Conservation (phyloP, 2,329 filamentous ascomycete species). For the Chrysoporthe puriensis region DNA sequence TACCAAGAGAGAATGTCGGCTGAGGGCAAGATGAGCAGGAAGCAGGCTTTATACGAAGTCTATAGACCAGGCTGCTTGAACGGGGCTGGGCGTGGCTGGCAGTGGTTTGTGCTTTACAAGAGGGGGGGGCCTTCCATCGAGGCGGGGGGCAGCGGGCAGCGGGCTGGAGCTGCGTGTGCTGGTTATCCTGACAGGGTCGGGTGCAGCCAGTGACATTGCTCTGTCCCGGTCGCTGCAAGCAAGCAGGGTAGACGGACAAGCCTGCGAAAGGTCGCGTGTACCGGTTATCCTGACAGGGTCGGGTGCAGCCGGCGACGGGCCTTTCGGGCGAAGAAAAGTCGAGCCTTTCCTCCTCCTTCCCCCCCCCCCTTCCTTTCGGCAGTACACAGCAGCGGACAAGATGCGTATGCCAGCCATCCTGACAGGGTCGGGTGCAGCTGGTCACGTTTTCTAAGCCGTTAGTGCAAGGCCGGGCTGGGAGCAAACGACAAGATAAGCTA, state of each 20-base stretch:
- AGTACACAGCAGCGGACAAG: neutral
- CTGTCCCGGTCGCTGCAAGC: neutral
- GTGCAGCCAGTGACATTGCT: neutral
- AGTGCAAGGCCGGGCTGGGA: neutral
- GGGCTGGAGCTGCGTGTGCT: neutral
- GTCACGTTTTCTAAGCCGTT: neutral
- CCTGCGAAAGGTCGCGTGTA: neutral
- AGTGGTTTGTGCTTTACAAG: no score
- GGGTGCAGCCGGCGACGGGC: no score
- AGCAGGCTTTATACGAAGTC: no score
- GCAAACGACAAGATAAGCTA: no score
- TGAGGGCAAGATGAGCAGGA: neutral
- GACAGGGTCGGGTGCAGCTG: neutral
- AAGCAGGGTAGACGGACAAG: neutral
- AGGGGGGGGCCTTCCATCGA: no score
- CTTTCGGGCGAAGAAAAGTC: neutral
- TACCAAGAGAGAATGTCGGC: neutral
- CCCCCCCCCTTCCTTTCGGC: no score
- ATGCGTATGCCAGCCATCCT: neutral
- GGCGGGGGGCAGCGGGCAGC: no score
- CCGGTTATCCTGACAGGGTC: conserved; percentile 14
- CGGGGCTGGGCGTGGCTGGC: no score
- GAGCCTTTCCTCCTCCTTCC: no score
- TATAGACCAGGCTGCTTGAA: no score
- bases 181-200: neutral